phyloP scores from a whole-genome alignment of 2,329 filamentous ascomycete species.

The Thermoascus crustaceus region DNA sequence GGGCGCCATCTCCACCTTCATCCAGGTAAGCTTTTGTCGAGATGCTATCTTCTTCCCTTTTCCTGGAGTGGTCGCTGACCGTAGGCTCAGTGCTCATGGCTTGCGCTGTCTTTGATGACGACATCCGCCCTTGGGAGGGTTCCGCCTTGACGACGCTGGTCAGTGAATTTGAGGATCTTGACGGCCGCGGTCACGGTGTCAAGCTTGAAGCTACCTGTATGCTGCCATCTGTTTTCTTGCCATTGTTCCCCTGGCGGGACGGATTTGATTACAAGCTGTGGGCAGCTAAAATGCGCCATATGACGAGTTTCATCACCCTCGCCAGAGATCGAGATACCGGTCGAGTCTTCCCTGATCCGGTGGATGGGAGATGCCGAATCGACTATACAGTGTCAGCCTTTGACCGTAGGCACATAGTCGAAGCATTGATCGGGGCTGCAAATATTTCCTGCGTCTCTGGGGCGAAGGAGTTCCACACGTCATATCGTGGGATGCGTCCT shows the following conservation, averaged over 20 bases:
- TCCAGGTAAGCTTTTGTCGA: conserved; percentile 52
- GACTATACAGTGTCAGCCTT: conserved; percentile 63
- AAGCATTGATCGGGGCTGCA: conserved; percentile 62
- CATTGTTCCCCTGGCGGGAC: conserved; percentile 57
- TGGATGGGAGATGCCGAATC: conserved; percentile 56
- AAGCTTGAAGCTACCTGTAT: conserved; percentile 74
- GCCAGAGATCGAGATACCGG: conserved; percentile 69
- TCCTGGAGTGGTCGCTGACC: conserved; percentile 1
- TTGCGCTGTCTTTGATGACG: conserved; percentile 58
- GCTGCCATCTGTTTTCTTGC: conserved; percentile 59
- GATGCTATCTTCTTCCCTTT: not conserved
- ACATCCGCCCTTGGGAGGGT: conserved; percentile 65
- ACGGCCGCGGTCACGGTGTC: conserved; percentile 68
- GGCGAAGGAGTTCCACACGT: conserved; percentile 68
- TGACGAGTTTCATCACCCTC: conserved; percentile 65
- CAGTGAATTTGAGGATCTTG: conserved; percentile 70
- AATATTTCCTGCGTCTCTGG: conserved; percentile 73
- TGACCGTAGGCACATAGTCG: conserved; percentile 63
- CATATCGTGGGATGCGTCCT: conserved; percentile 53
- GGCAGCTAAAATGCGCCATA: conserved; percentile 59
- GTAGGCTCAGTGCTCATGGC: conserved; percentile 31
- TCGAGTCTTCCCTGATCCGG: conserved; percentile 62
- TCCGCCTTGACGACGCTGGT: conserved; percentile 73
- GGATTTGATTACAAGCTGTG: conserved; percentile 66
- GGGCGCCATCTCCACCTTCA: conserved; percentile 77